Conservation (phyloP, 163 green algal species). For the Dunaliella salina region DNA sequence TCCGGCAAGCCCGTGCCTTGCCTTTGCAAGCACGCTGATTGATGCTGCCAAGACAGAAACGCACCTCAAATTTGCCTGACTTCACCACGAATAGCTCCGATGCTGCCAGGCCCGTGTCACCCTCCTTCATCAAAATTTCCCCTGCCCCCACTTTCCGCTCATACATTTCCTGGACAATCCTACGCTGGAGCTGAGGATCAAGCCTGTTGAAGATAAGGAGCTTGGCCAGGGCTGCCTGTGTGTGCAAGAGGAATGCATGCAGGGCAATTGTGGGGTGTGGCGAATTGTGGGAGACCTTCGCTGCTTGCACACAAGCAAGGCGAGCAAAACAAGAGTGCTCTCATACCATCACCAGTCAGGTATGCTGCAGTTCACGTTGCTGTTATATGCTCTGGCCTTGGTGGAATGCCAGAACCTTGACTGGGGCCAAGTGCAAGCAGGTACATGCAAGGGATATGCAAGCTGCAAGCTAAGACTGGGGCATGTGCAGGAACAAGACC, state of each 20-base stretch:
- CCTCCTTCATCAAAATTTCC: slow-evolving; percentile 91
- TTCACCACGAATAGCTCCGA: slow-evolving; percentile 89
- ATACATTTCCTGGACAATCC: slow-evolving; percentile 72
- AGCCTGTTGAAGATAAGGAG: slow-evolving; percentile 84
- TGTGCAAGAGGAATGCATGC: background rate
- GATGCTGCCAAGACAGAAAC: background rate
- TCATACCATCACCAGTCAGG: no score
- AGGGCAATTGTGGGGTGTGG: background rate
- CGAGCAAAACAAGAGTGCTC: no score
- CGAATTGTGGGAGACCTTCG: no score
- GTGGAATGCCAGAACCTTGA: background rate
- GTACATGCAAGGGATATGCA: no score
- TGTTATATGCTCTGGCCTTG: background rate
- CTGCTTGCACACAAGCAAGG: background rate
- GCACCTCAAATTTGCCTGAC: slow-evolving; percentile 75
- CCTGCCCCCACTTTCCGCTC: slow-evolving; percentile 59
- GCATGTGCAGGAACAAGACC: background rate
- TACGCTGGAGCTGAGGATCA: slow-evolving; percentile 60
- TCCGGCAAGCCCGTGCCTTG: no score
- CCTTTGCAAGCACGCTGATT: background rate
- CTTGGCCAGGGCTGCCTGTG: slow-evolving; percentile 65
- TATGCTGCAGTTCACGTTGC: no score
- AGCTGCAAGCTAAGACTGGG: background rate
- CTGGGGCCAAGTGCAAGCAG: background rate
- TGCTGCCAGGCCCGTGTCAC: slow-evolving; percentile 66